These are phyloP conservation scores for Filobasidium uniguttulatum DNA, from an alignment of 1,284 basidiomycete species.

Conservation along the genomic window DNA sequence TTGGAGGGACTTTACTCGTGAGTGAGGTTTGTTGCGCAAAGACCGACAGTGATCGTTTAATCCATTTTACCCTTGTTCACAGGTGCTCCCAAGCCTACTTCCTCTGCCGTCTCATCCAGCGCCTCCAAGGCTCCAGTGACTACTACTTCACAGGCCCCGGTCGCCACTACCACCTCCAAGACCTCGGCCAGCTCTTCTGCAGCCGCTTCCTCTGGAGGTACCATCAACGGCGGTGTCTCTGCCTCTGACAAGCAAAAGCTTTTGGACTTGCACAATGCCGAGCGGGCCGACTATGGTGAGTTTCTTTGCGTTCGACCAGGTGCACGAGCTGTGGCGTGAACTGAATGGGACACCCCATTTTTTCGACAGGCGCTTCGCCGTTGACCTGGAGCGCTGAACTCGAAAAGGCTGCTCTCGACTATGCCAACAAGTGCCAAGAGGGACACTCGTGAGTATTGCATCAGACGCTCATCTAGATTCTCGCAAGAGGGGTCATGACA, in stretches of 20 bases:
- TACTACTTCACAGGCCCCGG: not conserved
- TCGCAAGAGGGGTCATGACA: too few species aligned
- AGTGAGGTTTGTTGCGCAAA: too few species aligned
- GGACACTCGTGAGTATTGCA: slow-evolving; percentile 9
- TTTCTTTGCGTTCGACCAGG: not conserved
- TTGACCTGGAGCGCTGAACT: slow-evolving; percentile 7
- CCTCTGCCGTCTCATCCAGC: not conserved
- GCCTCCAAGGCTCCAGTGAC: not conserved
- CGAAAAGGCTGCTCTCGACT: slow-evolving; percentile 3
- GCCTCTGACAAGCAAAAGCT: slow-evolving; percentile 2
- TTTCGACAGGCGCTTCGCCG: slow-evolving; percentile 2
- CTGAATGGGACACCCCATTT: not conserved
- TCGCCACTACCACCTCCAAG: not conserved
- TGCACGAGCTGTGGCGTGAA: not conserved
- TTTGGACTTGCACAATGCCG: slow-evolving; percentile 7
- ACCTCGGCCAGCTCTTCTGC: not conserved
- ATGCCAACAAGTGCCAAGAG: slow-evolving; percentile 3
- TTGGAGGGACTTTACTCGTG: too few species aligned
- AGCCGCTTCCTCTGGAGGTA: not conserved
- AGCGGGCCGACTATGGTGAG: slow-evolving; percentile 11
- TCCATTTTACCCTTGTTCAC: too few species aligned
- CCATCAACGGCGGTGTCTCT: slow-evolving; percentile 10
- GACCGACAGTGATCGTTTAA: too few species aligned
- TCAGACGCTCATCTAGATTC: too few species aligned
- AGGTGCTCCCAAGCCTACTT: too few species aligned